phyloP scores from a whole-genome alignment of 441 rosid species.

The Metrosideros polymorpha region DNA sequence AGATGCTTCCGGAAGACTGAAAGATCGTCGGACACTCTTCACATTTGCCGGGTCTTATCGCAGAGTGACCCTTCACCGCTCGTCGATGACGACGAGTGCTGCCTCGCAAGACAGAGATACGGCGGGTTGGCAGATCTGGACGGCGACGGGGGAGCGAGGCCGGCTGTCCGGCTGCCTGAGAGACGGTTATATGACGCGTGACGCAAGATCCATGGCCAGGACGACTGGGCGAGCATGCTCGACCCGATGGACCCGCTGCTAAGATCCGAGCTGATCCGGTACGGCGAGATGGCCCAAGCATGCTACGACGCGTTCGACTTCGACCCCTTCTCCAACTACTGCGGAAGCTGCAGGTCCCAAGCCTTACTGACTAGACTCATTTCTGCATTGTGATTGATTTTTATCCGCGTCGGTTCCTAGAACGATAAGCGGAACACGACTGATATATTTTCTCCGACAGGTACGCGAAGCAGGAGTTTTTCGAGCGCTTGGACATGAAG shows the following conservation, averaged over 20 bases:
- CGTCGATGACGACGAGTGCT: not conserved
- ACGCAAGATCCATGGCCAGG: constrained; percentile 47
- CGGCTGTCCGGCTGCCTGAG: constrained; percentile 2
- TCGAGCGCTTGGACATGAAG: constrained; percentile 25
- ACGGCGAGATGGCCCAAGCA: constrained; percentile 73
- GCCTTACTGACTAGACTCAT: not conserved
- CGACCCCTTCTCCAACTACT: constrained; percentile 51
- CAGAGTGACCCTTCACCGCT: not conserved
- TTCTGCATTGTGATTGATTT: no score
- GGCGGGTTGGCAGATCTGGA: not conserved
- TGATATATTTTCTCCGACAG: not conserved
- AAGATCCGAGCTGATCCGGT: constrained; percentile 51
- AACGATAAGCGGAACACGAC: not conserved
- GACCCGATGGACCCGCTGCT: constrained; percentile 56
- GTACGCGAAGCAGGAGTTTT: constrained; percentile 23
- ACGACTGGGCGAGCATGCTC: constrained; percentile 45
- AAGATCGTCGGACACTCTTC: not conserved
- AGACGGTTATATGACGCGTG: constrained; percentile 28
- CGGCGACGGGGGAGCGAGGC: not conserved
- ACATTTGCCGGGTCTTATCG: not conserved
- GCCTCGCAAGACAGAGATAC: constrained; percentile 13
- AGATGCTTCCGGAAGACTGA: not conserved
- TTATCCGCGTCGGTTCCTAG: no score
- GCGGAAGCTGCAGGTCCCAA: constrained; percentile 43
- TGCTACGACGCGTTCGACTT: constrained; percentile 60